phyloP scores from a whole-genome alignment of 2,329 filamentous ascomycete species.

The Phaeosphaeria sp. region DNA sequence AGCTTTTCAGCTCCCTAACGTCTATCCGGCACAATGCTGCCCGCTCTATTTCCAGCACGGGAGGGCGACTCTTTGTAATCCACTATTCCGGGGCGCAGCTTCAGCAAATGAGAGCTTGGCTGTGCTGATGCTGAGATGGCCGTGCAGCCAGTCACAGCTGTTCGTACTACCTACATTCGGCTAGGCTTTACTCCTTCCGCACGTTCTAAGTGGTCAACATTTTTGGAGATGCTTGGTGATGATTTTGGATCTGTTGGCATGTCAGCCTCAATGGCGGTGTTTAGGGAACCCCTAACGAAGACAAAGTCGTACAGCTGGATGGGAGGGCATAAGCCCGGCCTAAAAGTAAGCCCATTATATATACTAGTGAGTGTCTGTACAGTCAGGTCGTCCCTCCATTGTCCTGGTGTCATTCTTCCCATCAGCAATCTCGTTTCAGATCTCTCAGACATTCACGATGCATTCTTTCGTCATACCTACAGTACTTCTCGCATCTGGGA shows the following conservation, averaged over 20 bases:
- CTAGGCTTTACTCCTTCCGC: conserved; percentile 13
- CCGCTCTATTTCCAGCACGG: neutral
- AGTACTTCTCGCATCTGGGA: conserved; percentile 19
- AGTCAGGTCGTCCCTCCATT: neutral
- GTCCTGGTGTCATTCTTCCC: neutral
- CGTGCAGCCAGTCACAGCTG: neutral
- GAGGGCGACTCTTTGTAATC: neutral
- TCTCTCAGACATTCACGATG: conserved; percentile 21
- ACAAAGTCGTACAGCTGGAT: neutral
- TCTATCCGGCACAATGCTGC: neutral
- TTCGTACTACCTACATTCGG: conserved; percentile 15
- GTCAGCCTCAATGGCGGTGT: neutral
- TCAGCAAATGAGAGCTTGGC: conserved; percentile 10
- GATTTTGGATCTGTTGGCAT: conserved; percentile 6
- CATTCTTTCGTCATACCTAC: conserved; percentile 26
- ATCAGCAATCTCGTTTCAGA: neutral
- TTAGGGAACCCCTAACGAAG: neutral
- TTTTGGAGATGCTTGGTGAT: conserved; percentile 21
- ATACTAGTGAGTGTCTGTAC: neutral
- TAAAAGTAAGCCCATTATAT: conserved; percentile 1
- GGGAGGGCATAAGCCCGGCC: conserved; percentile 4
- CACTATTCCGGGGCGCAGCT: conserved; percentile 2
- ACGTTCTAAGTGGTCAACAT: conserved; percentile 13
- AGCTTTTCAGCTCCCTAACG: neutral
- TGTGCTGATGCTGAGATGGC: conserved; percentile 3